A percentile compares a stretch with the other conserved stretches of the same genome.
These are phyloP conservation scores for Vanrija sp. DNA, from an alignment of 1,284 basidiomycete genomes.

Conservation along the genomic window DNA sequence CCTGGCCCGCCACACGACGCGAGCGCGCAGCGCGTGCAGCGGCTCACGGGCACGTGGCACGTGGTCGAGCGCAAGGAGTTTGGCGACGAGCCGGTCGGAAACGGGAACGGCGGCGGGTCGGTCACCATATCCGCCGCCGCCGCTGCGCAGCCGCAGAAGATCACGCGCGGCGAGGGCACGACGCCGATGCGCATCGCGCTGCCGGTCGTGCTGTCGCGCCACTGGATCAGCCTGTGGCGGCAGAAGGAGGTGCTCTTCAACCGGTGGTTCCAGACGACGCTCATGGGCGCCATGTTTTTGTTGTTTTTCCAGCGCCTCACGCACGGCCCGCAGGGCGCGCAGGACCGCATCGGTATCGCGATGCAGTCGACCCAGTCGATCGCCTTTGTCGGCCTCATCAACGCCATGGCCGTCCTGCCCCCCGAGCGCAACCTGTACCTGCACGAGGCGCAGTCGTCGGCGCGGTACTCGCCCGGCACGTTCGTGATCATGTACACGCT, in stretches of 20 bases:
- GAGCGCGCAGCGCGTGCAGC: conserved; percentile 21
- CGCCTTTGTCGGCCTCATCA: conserved; percentile 48
- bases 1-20: conserved; percentile 15
- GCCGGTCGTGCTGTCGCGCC: conserved; percentile 47
- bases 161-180: conserved; percentile 22
- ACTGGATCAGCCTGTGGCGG: conserved; percentile 47
- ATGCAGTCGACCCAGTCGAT: conserved; percentile 39
- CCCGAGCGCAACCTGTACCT: conserved; percentile 50
- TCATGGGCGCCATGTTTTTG: conserved; percentile 47
- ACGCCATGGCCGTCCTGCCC: conserved; percentile 51
- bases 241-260: conserved; percentile 48
- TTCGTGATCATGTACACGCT: conserved; percentile 51
- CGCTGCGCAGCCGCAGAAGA: not conserved
- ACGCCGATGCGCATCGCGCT: conserved; percentile 46
- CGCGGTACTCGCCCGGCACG: conserved; percentile 48
- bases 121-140: not conserved
- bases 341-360: conserved; percentile 50
- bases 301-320: conserved; percentile 49
- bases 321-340: conserved; percentile 46
- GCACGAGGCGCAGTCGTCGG: conserved; percentile 48
- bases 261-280: conserved; percentile 44
- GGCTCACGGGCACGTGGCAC: conserved; percentile 22
- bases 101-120: not conserved
- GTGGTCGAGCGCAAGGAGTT: not conserved
- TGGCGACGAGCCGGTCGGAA: conserved; percentile 3